Evolutionary conservation across 2,329 filamentous ascomycete species (phyloP), one percentile per base, ranked within the genome.

Genomic region (Fusarium palustre): DNA sequence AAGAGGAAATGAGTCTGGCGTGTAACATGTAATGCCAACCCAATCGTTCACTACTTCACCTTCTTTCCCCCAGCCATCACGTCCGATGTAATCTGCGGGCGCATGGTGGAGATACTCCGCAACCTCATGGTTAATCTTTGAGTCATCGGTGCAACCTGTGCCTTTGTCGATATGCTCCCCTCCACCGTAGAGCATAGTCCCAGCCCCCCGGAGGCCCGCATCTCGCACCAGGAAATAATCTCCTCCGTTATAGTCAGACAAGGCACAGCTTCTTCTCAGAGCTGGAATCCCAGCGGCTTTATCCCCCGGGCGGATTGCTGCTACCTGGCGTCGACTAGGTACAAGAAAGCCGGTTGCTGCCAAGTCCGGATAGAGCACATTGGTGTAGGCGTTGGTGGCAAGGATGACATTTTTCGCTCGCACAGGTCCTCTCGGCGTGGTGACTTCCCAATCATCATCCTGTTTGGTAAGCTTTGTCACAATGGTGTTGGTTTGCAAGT

Each of bases 181-280:
- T 22, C 22, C 20, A 12, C 38, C 28, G 11, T 43, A n/a, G 12
- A 54, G 50, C 16, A 54, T n/a, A 15, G 43, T 38, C 8, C 22
- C 20, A 13, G 28, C 39, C 31, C 22, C 38, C n/a, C 16, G 30
- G 15, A 43, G 20, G 5, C 38, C 39, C 24, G 3, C 12, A 43
- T 43, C n/a, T 13, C 28, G 50, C 3, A 54, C 50, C 20, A 54
- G 28, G 12, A 54, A 54, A 28, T 54, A 54, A 8, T 54, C 38
- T 15, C 38, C 50, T 15, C 12, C 20, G 12, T 43, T 43, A 7
- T 43, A 25, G 16, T 54, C 50, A 18, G 38, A 22, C 8, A 54
- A 36, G 3, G 38, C 38, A 33, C 50, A 43, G 12, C 28, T 54
- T 15, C 11, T 41, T 4, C 4, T 34, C 8, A 34, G 6, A 12